Evolutionary conservation across 805 yeast genomes (phyloP).

Genomic region (Grigorovia transvaalensis): DNA sequence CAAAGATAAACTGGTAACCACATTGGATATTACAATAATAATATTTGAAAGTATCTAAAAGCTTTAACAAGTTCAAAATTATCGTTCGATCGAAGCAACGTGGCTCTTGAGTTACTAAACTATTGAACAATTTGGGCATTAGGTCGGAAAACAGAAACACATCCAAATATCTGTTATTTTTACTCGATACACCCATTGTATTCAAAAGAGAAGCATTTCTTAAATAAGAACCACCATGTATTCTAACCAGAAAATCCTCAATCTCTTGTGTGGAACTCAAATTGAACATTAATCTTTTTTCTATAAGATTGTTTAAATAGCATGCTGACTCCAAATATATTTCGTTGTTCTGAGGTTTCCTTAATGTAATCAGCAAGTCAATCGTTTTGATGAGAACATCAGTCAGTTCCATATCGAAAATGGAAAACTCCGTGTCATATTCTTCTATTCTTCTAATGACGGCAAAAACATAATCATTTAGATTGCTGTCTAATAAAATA

Average conservation of each 20-base stretch:
- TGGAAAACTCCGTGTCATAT: not conserved
- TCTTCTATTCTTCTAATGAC: slow-evolving; percentile 14
- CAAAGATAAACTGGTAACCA: not conserved
- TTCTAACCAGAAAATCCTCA: not conserved
- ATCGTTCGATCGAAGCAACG: not conserved
- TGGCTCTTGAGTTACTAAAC: not conserved
- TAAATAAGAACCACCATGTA: not conserved
- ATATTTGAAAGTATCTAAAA: not conserved
- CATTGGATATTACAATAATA: not conserved
- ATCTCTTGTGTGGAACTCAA: not conserved
- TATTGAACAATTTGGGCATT: not conserved
- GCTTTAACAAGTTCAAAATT: not conserved
- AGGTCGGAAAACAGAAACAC: not conserved
- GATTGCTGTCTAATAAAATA: not conserved
- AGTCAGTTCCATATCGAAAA: slow-evolving; percentile 22
- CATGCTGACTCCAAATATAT: not conserved
- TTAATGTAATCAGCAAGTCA: slow-evolving; percentile 25
- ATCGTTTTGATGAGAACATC: slow-evolving; percentile 14
- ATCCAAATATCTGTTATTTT: not conserved
- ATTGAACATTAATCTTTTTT: not conserved
- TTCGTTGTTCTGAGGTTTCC: slow-evolving; percentile 24
- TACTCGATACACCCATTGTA: not conserved
- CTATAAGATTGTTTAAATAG: not conserved
- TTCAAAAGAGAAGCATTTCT: not conserved
- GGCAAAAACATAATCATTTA: slow-evolving; percentile 18